Conservation (phyloP, 2,329 filamentous ascomycete genomes). For the Malbranchea zuffiana region DNA sequence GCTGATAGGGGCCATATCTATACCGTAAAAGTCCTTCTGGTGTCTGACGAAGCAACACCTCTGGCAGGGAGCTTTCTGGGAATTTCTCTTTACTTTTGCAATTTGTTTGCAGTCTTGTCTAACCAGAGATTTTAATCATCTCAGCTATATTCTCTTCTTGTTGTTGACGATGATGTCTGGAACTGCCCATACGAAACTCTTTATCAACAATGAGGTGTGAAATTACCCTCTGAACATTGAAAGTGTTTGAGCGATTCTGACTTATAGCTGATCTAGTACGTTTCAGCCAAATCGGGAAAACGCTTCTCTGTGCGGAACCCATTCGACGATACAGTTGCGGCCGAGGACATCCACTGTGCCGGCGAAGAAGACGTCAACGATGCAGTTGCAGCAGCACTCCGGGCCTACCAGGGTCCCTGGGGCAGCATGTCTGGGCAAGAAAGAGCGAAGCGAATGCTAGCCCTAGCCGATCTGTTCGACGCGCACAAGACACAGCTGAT, state of each 20-base stretch:
- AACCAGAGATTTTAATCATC: no score
- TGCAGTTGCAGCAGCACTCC: slow-evolving; percentile 58
- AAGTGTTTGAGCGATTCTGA: background rate
- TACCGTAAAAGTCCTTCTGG: no score
- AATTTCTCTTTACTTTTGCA: no score
- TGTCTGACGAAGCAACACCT: no score
- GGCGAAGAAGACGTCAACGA: slow-evolving; percentile 55
- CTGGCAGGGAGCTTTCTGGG: no score
- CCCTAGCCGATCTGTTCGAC: slow-evolving; percentile 56
- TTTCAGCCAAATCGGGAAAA: background rate
- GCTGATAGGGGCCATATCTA: no score
- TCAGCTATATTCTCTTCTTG: no score
- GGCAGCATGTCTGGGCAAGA: slow-evolving; percentile 55
- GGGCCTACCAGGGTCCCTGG: slow-evolving; percentile 60
- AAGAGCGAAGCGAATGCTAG: slow-evolving; percentile 55
- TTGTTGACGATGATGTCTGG: no score
- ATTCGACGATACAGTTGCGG: background rate
- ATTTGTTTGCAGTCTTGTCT: no score
- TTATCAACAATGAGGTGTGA: no score
- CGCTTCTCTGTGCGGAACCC: background rate
- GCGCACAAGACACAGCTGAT: slow-evolving; percentile 39
- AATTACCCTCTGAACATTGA: no score
- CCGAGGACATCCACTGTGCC: slow-evolving; percentile 50
- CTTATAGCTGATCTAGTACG: background rate
- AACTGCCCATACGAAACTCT: no score